These are phyloP conservation scores for Pinus albicaulis DNA, from an alignment of 75 land plant species.

Conservation along the genomic window DNA sequence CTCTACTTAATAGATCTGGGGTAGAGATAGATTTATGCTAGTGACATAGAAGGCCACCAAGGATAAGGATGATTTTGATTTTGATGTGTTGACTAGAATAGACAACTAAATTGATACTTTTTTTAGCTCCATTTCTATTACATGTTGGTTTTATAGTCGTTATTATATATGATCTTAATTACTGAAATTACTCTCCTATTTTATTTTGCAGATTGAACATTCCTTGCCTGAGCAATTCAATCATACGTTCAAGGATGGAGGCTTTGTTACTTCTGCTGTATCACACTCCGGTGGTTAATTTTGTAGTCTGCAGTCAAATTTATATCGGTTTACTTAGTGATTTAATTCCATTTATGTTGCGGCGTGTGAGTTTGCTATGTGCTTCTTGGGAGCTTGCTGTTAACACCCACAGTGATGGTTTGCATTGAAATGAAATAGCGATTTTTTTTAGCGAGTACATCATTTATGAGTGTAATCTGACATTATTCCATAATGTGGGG, in stretches of 20 bases:
- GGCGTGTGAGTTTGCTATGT: not conserved
- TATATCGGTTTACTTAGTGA: not conserved
- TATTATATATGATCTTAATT: not conserved
- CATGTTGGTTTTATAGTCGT: not conserved
- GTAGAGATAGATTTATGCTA: not conserved
- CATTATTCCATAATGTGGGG: not conserved
- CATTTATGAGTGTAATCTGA: not conserved
- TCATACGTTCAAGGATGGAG: slow-evolving; percentile 76
- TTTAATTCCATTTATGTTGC: slow-evolving; percentile 1
- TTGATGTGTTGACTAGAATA: not conserved
- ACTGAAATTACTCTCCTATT: not conserved
- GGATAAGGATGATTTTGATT: not conserved
- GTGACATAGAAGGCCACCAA: not conserved
- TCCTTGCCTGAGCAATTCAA: slow-evolving; percentile 88
- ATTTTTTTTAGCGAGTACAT: not conserved
- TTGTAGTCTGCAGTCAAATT: not conserved
- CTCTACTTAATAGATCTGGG: no score
- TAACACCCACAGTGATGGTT: not conserved
- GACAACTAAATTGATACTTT: not conserved
- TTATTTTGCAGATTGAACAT: slow-evolving; percentile 77
- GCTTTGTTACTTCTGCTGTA: slow-evolving; percentile 77
- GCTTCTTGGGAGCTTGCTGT: slow-evolving; percentile 1
- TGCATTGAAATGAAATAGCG: not conserved
- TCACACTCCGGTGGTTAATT: slow-evolving; percentile 88
- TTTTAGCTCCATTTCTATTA: not conserved